Evolutionary conservation across 1,284 basidiomycete genomes (phyloP).

Genomic region (Ustilago crameri): DNA sequence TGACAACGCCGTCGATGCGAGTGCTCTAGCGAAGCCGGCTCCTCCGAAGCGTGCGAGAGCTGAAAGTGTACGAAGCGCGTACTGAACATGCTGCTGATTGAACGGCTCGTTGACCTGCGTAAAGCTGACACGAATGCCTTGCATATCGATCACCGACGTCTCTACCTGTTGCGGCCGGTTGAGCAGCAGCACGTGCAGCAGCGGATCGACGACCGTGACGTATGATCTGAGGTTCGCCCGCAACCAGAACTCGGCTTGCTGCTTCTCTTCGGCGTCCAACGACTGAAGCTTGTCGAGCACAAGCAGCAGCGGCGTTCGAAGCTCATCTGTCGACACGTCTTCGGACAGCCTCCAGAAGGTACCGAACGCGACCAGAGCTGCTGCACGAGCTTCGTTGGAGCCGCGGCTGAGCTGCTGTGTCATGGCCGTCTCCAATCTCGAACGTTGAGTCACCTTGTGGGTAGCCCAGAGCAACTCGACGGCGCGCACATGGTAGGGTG

Average conservation of each 20-base stretch:
- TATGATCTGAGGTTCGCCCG: conserved; percentile 54
- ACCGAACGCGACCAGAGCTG: conserved; percentile 86
- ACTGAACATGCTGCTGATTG: conserved; percentile 78
- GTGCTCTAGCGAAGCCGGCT: conserved; percentile 76
- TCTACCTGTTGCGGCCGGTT: conserved; percentile 8
- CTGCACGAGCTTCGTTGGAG: conserved; percentile 42
- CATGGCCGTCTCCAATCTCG: conserved; percentile 43
- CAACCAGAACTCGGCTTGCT: conserved; percentile 57
- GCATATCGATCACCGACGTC: conserved; percentile 4
- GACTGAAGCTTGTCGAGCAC: conserved; percentile 79
- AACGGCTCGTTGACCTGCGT: conserved; percentile 77
- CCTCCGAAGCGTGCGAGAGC: conserved; percentile 86
- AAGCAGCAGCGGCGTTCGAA: conserved; percentile 79
- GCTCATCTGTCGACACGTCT: conserved; percentile 67
- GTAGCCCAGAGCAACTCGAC: conserved; percentile 84
- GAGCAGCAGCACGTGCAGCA: conserved; percentile 45
- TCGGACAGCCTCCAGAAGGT: conserved; percentile 90
- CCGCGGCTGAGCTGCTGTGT: conserved; percentile 30
- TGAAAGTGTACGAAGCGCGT: conserved; percentile 78
- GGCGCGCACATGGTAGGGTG: conserved; percentile 82
- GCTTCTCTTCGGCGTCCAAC: conserved; percentile 36
- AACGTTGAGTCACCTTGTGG: conserved; percentile 26
- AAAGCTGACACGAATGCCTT: conserved; percentile 10
- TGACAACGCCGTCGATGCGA: conserved; percentile 23
- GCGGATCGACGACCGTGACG: conserved; percentile 50